Base-by-base conservation (phyloP, 2,329 filamentous ascomycete genomes). In the Colletotrichum sp. region DNA sequence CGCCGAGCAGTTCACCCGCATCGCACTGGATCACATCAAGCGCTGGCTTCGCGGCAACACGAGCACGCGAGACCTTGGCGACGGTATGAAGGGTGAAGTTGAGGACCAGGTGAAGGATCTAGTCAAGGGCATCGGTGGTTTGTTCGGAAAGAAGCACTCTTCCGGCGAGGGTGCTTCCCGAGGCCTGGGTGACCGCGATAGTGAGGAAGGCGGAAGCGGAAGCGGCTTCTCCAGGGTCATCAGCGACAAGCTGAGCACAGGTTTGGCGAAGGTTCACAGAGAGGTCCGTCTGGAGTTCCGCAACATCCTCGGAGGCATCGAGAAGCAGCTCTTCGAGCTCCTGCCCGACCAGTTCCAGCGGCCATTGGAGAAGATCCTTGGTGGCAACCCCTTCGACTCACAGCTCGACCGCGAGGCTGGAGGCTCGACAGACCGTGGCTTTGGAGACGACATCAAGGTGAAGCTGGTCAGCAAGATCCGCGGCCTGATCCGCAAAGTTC, bases 231-330 rank as follows among this genome's bases (percentile, higher is more conserved):
- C 86, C 66, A 85, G 82, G 77, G 79, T 88, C 75, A 88, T 88
- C 77, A 88, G 86, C 78, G 83, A 87, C 68, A 88, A 88, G 79
- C 80, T 88, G 21, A 87, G 85, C 76, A 87, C 85, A 0, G 86
- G 86, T 7, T 81, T 88, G 1, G 86, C 83, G 16, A 83, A 80
- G 68, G 86, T 88, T 7, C 86, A 88, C 79, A 78, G 86, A 18
- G 86, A 87, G 43, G 86, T 88, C 4, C 84, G 86, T 15, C 82
- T 88, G 12, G 86, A 88, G 77, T 88, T 88, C 81, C 86, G 86
- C 77, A 86, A 82, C 77, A 78, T 87, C 3, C 82, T 88, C 1
- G 86, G 86, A 55, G 81, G 74, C 6, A 88, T 88, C 34, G 86
- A 88, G 80, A 87, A 87, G 80, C 79, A 86, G 76, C 82, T 88